Evolutionary conservation across 228 moss, liverwort and hornwort genomes (phyloP).

Genomic region (Sphagnum fallax): DNA sequence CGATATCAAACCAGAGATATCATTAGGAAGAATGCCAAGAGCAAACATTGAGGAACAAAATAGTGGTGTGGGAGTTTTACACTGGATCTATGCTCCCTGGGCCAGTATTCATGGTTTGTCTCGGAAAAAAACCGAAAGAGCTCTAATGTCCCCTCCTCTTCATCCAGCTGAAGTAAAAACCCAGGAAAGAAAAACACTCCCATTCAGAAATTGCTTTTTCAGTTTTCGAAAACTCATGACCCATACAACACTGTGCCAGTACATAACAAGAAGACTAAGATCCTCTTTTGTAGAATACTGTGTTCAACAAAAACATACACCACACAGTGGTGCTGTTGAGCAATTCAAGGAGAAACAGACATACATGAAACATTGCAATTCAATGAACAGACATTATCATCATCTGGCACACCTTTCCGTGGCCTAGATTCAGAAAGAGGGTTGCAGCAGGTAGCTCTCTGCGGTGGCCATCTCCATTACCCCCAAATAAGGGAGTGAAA

Average conservation of each 20-base stretch:
- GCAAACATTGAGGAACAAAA: no score
- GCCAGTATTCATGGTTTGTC: conserved; percentile 91
- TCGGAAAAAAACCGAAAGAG: conserved; percentile 97
- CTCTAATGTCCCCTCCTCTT: conserved; percentile 84
- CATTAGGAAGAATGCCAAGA: no score
- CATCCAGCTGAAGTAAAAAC: conserved; percentile 34
- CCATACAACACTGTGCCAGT: background rate
- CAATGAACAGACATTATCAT: no score
- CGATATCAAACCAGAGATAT: background rate
- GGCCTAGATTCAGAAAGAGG: conserved; percentile 57
- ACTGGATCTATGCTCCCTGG: conserved; percentile 50
- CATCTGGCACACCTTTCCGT: conserved; percentile 51
- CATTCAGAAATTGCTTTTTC: background rate
- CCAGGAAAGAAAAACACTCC: background rate
- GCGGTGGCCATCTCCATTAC: conserved; percentile 19
- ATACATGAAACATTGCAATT: background rate
- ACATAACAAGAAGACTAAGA: no score
- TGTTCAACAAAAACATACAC: background rate
- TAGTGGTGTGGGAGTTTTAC: conserved; percentile 16
- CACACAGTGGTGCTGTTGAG: background rate
- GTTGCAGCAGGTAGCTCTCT: conserved; percentile 38
- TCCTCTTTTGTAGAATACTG: background rate
- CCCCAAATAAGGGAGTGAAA: conserved; percentile 76
- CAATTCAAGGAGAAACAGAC: background rate
- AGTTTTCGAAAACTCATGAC: background rate